Conservation (phyloP, 1,284 basidiomycete species). For the Ustilago vetiveriae region DNA sequence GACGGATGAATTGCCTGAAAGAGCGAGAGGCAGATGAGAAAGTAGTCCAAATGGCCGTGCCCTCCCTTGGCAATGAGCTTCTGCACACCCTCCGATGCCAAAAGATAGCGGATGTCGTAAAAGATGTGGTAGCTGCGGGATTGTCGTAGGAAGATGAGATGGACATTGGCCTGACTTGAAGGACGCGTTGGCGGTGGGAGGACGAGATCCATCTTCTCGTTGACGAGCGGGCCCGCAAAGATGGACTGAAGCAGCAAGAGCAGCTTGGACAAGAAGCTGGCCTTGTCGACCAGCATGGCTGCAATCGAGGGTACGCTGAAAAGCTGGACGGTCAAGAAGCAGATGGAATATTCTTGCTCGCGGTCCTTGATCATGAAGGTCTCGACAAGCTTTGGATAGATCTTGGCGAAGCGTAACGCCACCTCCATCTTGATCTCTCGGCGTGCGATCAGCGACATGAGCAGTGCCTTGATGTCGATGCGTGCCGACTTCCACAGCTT, state of each 20-base stretch:
- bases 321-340: constrained; percentile 64
- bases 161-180: constrained; percentile 49
- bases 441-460: constrained; percentile 77
- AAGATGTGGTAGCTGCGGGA: constrained; percentile 64
- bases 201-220: constrained; percentile 32
- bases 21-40: constrained; percentile 58
- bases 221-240: constrained; percentile 51
- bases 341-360: constrained; percentile 65
- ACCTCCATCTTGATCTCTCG: constrained; percentile 80
- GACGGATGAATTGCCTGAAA: constrained; percentile 64
- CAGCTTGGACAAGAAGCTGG: constrained; percentile 51
- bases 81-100: constrained; percentile 61
- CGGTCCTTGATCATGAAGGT: constrained; percentile 64
- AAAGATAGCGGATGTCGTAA: constrained; percentile 63
- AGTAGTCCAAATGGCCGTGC: constrained; percentile 33
- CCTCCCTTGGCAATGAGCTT: constrained; percentile 46
- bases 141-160: constrained; percentile 51
- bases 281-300: constrained; percentile 53
- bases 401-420: constrained; percentile 70
- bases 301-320: constrained; percentile 66
- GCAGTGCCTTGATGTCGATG: constrained; percentile 81
- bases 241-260: constrained; percentile 59
- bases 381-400: constrained; percentile 63
- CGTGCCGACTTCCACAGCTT: constrained; percentile 69
- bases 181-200: constrained; percentile 49